Base-by-base conservation (phyloP, 2,329 filamentous ascomycete species). In the Sporothrix humicola region DNA sequence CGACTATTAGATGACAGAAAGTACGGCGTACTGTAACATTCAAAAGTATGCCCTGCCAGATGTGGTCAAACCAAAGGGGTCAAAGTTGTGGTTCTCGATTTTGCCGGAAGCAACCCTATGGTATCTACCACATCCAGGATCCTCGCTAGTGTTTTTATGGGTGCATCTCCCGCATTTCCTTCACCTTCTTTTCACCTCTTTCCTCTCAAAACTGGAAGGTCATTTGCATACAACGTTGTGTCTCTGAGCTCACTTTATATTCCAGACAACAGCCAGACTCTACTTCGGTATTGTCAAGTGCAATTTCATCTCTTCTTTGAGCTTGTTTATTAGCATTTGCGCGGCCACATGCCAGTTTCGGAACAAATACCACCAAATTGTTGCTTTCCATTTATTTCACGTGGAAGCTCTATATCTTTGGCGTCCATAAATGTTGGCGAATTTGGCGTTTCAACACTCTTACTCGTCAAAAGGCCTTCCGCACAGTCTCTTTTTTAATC, bases 101-200 rank as follows among this genome's bases (percentile, higher is more conserved):
- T 70, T 54, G 50, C 68, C 68, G 66, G 66, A 15, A 17, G 66
- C 26, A 69, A 56, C 66, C 48, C 48, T 56, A 13, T 17, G 26
- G 23, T 42, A 26, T n/a, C 42, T n/a, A 68, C 44, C 7, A 50
- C n/a, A 48, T 8, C 44, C 20, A 66, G 61, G 10, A 20, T 50
- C 23, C 17, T 37, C 23, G 23, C 13, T 20, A 26, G n/a, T 12
- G n/a, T 42, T 17, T 37, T 20, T 65, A 37, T 26, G 20, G 9
- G 52, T 26, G 10, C 52, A 26, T 8, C 20, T 48, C 52, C 9
- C 31, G 48, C 13, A 50, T 50, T 15, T 20, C 20, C 17, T 56
- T 23, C 20, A 20, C 56, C 23, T 37, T 15, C 31, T 37, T 37
- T 23, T 50, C 10, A 50, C 44, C 44, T 20, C 66, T 69, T 26